Conservation (phyloP, 345 rosid species). For the Chamaenerion angustifolium region DNA sequence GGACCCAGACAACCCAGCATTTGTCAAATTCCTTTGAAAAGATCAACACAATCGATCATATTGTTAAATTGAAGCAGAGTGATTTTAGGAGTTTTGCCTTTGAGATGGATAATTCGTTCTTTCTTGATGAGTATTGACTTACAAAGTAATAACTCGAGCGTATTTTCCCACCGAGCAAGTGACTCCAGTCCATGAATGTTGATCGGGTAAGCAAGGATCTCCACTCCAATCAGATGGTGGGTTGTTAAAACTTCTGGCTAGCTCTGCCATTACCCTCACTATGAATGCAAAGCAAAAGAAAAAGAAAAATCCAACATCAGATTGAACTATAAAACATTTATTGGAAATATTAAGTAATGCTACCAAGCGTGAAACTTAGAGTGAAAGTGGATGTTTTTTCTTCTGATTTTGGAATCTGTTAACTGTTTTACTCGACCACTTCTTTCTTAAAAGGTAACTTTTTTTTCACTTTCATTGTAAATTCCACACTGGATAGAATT, state of each 20-base stretch:
- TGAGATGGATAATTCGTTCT: not conserved
- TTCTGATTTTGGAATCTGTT: no score
- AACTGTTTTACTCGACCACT: no score
- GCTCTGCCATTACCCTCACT: constrained; percentile 52
- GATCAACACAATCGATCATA: no score
- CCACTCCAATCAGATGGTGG: constrained; percentile 78
- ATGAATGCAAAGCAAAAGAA: not conserved
- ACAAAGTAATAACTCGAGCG: constrained; percentile 49
- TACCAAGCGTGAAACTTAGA: not conserved
- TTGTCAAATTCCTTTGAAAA: constrained; percentile 52
- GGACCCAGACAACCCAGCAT: constrained; percentile 42
- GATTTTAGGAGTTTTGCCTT: not conserved
- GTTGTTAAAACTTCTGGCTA: constrained; percentile 37
- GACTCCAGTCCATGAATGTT: constrained; percentile 83
- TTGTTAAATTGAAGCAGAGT: not conserved
- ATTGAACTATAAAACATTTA: no score
- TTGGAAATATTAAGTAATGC: no score
- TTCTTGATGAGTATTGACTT: constrained; percentile 17
- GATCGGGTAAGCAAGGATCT: constrained; percentile 77
- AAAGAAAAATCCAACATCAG: no score
- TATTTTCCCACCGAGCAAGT: constrained; percentile 40
- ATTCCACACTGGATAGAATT: no score
- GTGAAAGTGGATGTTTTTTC: not conserved
- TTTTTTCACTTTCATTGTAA: no score
- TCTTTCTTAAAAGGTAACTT: no score